Percentiles rank a stretch among this genome's conserved stretches.
Evolutionary conservation across 129 eudicot species (phyloP).

Genomic region (Calendula officinalis): DNA sequence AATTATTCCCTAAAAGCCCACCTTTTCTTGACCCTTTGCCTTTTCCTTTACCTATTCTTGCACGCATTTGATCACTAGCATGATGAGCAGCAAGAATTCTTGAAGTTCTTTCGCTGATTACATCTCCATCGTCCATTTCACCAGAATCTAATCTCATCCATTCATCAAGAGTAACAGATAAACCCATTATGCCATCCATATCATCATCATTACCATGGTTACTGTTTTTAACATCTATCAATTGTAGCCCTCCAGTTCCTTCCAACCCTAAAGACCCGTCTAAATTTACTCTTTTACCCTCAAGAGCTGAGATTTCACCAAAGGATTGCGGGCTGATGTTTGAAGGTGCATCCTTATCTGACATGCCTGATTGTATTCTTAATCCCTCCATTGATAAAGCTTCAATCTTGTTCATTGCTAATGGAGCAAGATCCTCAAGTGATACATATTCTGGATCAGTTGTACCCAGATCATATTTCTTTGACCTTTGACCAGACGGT

Average conservation of each 20-base stretch:
- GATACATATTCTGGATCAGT: constrained; percentile 57
- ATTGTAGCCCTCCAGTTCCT: constrained; percentile 80
- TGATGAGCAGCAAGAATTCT: constrained; percentile 94
- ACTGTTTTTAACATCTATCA: constrained; percentile 58
- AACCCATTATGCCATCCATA: constrained; percentile 74
- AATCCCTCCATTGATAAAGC: constrained; percentile 86
- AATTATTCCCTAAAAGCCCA: constrained; percentile 85
- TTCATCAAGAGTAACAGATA: constrained; percentile 82
- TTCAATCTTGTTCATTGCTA: constrained; percentile 88
- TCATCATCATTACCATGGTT: constrained; percentile 27
- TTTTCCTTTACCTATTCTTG: constrained; percentile 60
- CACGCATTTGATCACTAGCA: constrained; percentile 61
- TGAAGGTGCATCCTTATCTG: constrained; percentile 70
- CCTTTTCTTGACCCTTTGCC: constrained; percentile 42
- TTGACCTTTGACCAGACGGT: constrained; percentile 33
- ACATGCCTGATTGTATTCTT: constrained; percentile 93
- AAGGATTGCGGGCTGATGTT: constrained; percentile 53
- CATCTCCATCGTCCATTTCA: constrained; percentile 67
- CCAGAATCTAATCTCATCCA: constrained; percentile 98
- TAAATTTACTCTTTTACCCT: constrained; percentile 49
- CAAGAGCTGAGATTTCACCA: constrained; percentile 59
- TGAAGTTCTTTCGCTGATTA: constrained; percentile 71
- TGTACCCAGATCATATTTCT: constrained; percentile 29
- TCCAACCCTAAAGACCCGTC: constrained; percentile 65
- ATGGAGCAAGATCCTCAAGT: constrained; percentile 78